Conservation (phyloP, 2,329 filamentous ascomycete genomes). For the Monilinia laxa region DNA sequence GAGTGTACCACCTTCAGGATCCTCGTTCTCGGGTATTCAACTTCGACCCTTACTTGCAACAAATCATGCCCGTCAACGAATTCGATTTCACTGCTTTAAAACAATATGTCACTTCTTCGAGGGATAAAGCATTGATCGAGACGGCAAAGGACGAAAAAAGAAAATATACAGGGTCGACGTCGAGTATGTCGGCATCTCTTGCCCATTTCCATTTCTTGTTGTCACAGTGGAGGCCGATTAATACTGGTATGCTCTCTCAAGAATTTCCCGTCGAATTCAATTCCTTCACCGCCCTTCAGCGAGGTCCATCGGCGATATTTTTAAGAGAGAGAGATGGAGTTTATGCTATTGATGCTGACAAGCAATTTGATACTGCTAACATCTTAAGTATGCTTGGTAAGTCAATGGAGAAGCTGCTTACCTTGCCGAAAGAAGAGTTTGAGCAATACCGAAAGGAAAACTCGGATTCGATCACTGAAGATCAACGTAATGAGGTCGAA, state of each 20-base stretch:
- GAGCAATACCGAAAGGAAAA: conserved; percentile 75
- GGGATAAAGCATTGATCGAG: conserved; percentile 68
- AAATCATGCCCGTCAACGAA: conserved; percentile 88
- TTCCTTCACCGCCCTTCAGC: conserved; percentile 70
- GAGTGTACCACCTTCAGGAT: conserved; percentile 90
- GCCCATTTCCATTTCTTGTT: conserved; percentile 91
- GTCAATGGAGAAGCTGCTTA: conserved; percentile 94
- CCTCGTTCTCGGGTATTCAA: conserved; percentile 86
- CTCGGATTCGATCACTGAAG: conserved; percentile 67
- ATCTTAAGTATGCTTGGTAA: conserved; percentile 90
- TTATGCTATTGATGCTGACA: conserved; percentile 96
- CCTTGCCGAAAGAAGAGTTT: conserved; percentile 76
- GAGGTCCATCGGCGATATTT: conserved; percentile 77
- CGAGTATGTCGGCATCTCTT: conserved; percentile 87
- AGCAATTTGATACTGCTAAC: conserved; percentile 81
- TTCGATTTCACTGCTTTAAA: conserved; percentile 89
- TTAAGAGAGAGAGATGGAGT: conserved; percentile 77
- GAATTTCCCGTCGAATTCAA: conserved; percentile 60
- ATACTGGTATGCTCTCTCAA: conserved; percentile 64
- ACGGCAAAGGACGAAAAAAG: conserved; percentile 66
- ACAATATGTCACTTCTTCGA: conserved; percentile 87
- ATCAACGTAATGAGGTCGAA: conserved; percentile 70
- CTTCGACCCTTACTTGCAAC: conserved; percentile 90
- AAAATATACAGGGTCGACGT: conserved; percentile 92
- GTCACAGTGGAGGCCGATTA: conserved; percentile 76